Base-by-base conservation (phyloP, 768 basidiomycete genomes). In the Russula compacta region DNA sequence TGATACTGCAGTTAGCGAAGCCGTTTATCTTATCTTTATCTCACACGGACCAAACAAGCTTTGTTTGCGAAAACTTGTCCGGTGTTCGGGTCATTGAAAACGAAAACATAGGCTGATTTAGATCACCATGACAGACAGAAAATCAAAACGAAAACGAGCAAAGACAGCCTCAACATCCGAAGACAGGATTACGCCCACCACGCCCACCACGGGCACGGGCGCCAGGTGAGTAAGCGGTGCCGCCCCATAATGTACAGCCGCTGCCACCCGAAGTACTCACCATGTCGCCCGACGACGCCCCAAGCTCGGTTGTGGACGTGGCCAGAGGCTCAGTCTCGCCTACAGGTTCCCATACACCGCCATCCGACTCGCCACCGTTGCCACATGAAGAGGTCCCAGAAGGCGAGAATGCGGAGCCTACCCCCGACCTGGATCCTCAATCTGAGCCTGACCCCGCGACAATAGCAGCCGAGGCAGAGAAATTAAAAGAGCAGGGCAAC, bases 401-500 rank as follows among this genome's bases (percentile, higher is more conserved):
- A 5, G 42, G 42, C 6, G 47, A 43, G 15, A 42, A 54, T 10
- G 32, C n/a, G 3, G 24, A 21, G 12, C 10, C 49, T 21, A 0
- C 35, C 24, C 44, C 49, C 4, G 46, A 56, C 35, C 60, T 44
- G 0, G 50, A 46, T 7, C 49, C 60, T 7, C 17, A 52, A 1
- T 54, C 53, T 1, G 48, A 64, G 56, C 67, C 69, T 40, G 67
- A 67, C 36, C 61, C 63, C 0, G 54, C 61, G 29, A 82, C 82
- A 29, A 72, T 75, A 24, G 64, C 70, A 4, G 74, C 75, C 49
- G 75, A 75, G 19, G 85, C 86, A 8, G 84, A 88, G 67, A 78
- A 81, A 63, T 68, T 80, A 36, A 89, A 92, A 71, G 89, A 89
- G 68, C 74, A 81, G 56, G 91, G 91, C 14, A 93, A 93, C 72